These are phyloP conservation scores for Populus davidiana DNA, from an alignment of 345 rosid genomes.

Conservation along the genomic window DNA sequence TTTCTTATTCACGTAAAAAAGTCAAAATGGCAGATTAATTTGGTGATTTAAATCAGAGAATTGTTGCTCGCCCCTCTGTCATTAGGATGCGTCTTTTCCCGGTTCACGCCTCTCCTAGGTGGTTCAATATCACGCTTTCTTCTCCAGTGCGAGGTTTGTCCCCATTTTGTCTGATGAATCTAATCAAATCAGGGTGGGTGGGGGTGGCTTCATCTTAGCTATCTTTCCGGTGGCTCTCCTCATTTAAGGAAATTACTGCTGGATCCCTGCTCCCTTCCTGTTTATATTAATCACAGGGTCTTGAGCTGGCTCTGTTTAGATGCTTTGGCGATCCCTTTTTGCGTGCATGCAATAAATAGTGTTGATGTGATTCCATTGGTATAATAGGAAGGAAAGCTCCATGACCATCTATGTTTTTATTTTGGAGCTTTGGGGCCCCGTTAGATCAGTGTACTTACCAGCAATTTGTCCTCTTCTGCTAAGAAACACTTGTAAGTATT, in stretches of 20 bases:
- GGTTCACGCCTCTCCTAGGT: no score
- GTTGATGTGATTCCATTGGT: background rate
- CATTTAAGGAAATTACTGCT: no score
- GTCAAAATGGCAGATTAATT: no score
- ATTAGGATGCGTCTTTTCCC: no score
- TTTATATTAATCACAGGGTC: background rate
- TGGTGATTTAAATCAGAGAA: no score
- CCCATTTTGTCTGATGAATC: background rate
- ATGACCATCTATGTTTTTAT: background rate
- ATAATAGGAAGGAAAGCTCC: background rate
- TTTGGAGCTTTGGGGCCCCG: background rate
- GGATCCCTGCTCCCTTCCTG: background rate
- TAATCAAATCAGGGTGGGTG: no score
- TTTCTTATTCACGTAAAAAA: no score
- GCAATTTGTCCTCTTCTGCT: background rate
- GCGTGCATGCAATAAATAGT: background rate
- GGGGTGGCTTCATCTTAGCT: no score
- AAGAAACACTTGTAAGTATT: no score
- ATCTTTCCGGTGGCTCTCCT: background rate
- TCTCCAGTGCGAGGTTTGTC: no score
- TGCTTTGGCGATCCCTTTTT: background rate
- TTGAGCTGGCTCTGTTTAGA: background rate
- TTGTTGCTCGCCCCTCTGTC: no score
- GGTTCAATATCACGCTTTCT: no score
- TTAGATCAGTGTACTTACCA: background rate